These are phyloP conservation scores for Populus pruinosa DNA, from an alignment of 345 rosid species.

Conservation along the genomic window DNA sequence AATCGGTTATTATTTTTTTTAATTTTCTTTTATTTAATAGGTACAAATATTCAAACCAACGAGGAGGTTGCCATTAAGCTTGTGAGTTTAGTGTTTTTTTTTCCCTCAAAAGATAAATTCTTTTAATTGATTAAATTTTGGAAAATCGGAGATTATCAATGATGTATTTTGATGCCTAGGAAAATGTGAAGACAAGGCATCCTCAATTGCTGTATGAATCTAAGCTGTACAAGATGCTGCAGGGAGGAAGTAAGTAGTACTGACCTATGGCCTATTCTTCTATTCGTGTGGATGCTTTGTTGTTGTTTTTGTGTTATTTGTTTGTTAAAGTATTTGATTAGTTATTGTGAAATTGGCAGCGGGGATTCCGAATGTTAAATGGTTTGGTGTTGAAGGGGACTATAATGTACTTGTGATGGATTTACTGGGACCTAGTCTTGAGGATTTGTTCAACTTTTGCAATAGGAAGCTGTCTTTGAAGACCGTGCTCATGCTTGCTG, in stretches of 20 bases:
- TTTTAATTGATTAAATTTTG: no score
- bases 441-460: slow-evolving; percentile 86
- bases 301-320: slow-evolving; percentile 2
- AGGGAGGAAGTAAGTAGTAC: slow-evolving; percentile 75
- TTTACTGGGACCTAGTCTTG: slow-evolving; percentile 90
- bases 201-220: slow-evolving; percentile 88
- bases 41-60: slow-evolving; percentile 77
- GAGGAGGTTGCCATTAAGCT: slow-evolving; percentile 98
- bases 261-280: no score
- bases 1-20: neutral
- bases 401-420: slow-evolving; percentile 83
- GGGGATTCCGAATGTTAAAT: slow-evolving; percentile 75
- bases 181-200: slow-evolving; percentile 87
- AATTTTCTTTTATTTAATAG: slow-evolving; percentile 26
- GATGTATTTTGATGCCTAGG: slow-evolving; percentile 37
- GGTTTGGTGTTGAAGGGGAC: slow-evolving; percentile 88
- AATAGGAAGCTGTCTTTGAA: slow-evolving; percentile 78
- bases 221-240: slow-evolving; percentile 77
- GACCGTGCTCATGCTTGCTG: slow-evolving; percentile 92
- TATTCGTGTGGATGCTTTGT: neutral
- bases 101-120: neutral
- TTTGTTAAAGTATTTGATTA: neutral
- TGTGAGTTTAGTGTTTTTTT: slow-evolving; percentile 40
- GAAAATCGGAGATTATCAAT: neutral
- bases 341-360: slow-evolving; percentile 41